These are phyloP conservation scores for Lachnellula hyalina DNA, from an alignment of 2,329 filamentous ascomycete species.

Conservation along the genomic window DNA sequence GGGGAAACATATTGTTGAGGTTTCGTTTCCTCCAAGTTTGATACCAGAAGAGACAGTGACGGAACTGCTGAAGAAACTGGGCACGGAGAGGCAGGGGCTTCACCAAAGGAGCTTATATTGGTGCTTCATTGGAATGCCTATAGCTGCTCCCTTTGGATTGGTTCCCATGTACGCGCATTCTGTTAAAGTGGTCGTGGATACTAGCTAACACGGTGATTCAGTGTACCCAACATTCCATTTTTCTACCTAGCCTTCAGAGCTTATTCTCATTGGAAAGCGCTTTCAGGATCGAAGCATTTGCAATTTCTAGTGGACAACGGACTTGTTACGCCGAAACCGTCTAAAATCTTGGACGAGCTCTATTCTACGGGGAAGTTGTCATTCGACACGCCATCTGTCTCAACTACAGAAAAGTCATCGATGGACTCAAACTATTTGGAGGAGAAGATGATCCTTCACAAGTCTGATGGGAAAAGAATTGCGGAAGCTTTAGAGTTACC, in stretches of 20 bases:
- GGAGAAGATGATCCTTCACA: constrained; percentile 40
- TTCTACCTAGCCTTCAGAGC: constrained; percentile 91
- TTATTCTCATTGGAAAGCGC: constrained; percentile 86
- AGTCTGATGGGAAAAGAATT: constrained; percentile 50
- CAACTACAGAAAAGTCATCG: constrained; percentile 2
- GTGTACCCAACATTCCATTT: constrained; percentile 90
- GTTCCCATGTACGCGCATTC: constrained; percentile 68
- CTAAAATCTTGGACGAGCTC: constrained; percentile 64
- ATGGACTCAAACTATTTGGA: constrained; percentile 26
- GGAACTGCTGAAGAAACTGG: constrained; percentile 62
- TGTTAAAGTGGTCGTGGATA: neutral
- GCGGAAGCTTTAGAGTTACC: constrained; percentile 61
- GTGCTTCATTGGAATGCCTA: constrained; percentile 77
- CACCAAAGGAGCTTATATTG: constrained; percentile 74
- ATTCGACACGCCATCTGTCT: constrained; percentile 6
- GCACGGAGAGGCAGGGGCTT: constrained; percentile 72
- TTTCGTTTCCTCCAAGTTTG: constrained; percentile 70
- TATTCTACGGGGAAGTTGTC: constrained; percentile 44
- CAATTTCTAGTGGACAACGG: constrained; percentile 74
- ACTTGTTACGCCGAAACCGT: constrained; percentile 61
- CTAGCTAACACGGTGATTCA: constrained; percentile 34
- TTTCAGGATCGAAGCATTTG: constrained; percentile 78
- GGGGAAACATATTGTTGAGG: constrained; percentile 53
- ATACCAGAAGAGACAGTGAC: constrained; percentile 60
- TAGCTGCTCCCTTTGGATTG: constrained; percentile 75